A percentile compares a stretch with the other conserved stretches of the same genome.
Conservation (phyloP, 2,329 filamentous ascomycete genomes). For the Aspergillus transmontanensis region DNA sequence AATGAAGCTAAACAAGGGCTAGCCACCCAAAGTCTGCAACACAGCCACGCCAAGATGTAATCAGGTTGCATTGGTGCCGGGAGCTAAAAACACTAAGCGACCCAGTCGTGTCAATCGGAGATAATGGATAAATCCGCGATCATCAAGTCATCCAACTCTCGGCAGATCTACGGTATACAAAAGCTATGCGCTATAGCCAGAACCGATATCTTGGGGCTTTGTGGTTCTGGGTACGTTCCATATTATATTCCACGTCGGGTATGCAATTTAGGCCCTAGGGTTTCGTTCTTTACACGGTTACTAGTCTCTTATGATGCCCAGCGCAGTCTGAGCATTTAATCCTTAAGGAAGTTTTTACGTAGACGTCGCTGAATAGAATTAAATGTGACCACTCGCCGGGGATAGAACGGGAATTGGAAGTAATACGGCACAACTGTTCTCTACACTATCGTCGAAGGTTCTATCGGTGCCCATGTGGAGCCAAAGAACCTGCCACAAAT, state of each 20-base stretch:
- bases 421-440: background rate
- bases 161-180: background rate
- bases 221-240: background rate
- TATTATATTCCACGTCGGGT: background rate
- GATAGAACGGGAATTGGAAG: background rate
- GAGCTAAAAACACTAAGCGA: background rate
- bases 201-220: background rate
- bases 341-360: too few relatives aligned
- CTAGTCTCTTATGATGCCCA: background rate
- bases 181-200: background rate
- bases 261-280: background rate
- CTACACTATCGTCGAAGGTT: background rate
- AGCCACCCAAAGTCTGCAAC: background rate
- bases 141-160: background rate
- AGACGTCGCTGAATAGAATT: background rate
- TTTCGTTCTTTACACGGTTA: background rate
- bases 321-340: too few relatives aligned
- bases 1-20: background rate
- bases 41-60: slow-evolving; percentile 6
- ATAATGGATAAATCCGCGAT: background rate
- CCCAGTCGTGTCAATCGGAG: background rate
- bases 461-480: background rate
- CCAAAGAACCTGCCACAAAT: background rate
- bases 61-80: slow-evolving; percentile 14
- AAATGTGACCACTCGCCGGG: background rate